These are phyloP conservation scores for Oligophagozyma castellii DNA, from an alignment of 1,139 yeast genomes.

Conservation along the genomic window DNA sequence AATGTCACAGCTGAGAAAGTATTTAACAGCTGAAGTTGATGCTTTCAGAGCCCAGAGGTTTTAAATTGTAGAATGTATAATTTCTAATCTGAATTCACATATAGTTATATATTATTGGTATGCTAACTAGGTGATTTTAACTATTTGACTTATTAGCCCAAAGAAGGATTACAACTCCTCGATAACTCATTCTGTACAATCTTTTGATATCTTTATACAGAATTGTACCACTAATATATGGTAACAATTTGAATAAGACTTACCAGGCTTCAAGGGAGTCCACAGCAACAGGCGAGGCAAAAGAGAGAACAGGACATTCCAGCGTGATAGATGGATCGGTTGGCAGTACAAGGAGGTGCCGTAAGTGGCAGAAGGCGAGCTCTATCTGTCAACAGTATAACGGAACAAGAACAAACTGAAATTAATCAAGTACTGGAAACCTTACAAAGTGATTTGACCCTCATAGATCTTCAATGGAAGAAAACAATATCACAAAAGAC, in stretches of 20 bases:
- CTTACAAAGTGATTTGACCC: constrained; percentile 16
- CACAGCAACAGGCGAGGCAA: no score
- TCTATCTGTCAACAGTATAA: constrained; percentile 18
- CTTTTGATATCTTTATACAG: no score
- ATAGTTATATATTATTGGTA: constrained; percentile 2
- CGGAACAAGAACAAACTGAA: constrained; percentile 17
- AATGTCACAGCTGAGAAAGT: constrained; percentile 20
- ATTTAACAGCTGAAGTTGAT: constrained; percentile 17
- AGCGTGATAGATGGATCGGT: constrained; percentile 15
- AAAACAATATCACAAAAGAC: constrained; percentile 33
- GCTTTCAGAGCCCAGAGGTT: constrained; percentile 11
- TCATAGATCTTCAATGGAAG: constrained; percentile 27
- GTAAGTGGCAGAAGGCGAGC: constrained; percentile 15
- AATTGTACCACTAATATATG: no score
- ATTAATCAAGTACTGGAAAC: constrained; percentile 20
- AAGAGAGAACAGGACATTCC: no score
- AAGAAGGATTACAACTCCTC: no score
- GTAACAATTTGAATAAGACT: no score
- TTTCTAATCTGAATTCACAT: neutral
- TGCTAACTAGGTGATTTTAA: no score
- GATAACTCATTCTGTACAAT: no score
- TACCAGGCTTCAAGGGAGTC: no score
- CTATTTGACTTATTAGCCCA: no score
- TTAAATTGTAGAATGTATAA: no score
- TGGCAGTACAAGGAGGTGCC: constrained; percentile 7